Base-by-base conservation (phyloP, 805 yeast species). In the Grigorovia yakushimaensis region DNA sequence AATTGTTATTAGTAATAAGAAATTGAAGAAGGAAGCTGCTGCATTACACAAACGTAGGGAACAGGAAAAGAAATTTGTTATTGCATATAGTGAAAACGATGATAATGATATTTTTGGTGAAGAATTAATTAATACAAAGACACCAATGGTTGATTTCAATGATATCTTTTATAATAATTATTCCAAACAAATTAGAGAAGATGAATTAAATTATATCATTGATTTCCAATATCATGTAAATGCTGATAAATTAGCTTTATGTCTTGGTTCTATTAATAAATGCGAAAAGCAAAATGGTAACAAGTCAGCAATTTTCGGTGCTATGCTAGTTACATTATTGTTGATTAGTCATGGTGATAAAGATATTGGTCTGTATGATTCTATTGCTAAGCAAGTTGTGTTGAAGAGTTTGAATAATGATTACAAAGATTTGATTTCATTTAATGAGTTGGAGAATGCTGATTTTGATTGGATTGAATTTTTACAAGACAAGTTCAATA, bases 91-190 rank as follows among this genome's bases (percentile, higher is more conserved):
- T 20, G 72, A 73, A 17, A 86, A 81, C 49, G 63, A 66, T 5
- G 89, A 84, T 66, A 72, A 62, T 2, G 89, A 84, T 67, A 73
- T 79, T 2, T 73, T 81, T 51, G 91, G 88, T 33, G 71, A 72
- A 23, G 65, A 68, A 37, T 59, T 73, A 37, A 53, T 63, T 51
- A 41, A 56, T 2, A 56, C 66, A 33, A 56, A 67, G 38, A 59
- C 69, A 17, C 71, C 80, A 44, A 54, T 81, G 43, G 72, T 69
- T 7, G 64, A 66, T 13, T 71, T 82, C 49, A 58, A 68, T 19
- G 64, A 65, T 2, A 73, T 68, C 42, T 78, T 73, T 30, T 73
- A 58, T 53, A 61, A 54, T 53, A 60, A 58, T 51, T 61, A 61
- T 52, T 60, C 48, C 57, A 71, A 47, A 61, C 79, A 77, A 68